Percentiles rank a stretch among this genome's conserved stretches.
These are phyloP conservation scores for Aspergillus sclerotioniger DNA, from an alignment of 495 filamentous ascomycete genomes.

Conservation along the genomic window DNA sequence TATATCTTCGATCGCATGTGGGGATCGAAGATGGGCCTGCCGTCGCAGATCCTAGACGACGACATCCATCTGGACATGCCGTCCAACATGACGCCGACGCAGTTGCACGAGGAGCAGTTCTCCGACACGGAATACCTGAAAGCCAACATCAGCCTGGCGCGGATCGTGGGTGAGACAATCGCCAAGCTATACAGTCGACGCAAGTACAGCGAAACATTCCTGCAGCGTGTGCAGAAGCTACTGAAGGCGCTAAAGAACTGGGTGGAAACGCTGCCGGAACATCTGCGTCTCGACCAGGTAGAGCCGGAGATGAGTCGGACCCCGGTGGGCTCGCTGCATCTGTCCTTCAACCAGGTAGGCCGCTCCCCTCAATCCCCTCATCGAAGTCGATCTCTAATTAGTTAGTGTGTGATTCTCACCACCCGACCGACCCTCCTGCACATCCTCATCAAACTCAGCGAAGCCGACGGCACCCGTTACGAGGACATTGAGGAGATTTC, in stretches of 20 bases:
- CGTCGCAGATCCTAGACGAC: constrained; percentile 46
- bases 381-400: constrained; percentile 1
- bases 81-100: constrained; percentile 29
- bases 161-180: constrained; percentile 44
- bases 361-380: neutral
- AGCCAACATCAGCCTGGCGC: constrained; percentile 42
- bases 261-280: constrained; percentile 44
- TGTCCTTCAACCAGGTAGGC: constrained; percentile 39
- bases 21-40: constrained; percentile 47
- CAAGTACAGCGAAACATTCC: constrained; percentile 44
- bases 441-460: constrained; percentile 38
- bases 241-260: constrained; percentile 45
- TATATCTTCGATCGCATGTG: constrained; percentile 51
- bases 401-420: constrained; percentile 41
- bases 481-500: constrained; percentile 27
- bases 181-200: constrained; percentile 42
- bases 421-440: constrained; percentile 43
- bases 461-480: constrained; percentile 12
- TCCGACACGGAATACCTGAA: constrained; percentile 40
- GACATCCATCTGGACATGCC: constrained; percentile 49
- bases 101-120: constrained; percentile 43
- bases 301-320: constrained; percentile 40
- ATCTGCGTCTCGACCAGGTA: constrained; percentile 38
- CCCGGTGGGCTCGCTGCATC: constrained; percentile 38
- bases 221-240: constrained; percentile 43